Conservation (phyloP, 345 rosid species). For the Ceriops tagal region DNA sequence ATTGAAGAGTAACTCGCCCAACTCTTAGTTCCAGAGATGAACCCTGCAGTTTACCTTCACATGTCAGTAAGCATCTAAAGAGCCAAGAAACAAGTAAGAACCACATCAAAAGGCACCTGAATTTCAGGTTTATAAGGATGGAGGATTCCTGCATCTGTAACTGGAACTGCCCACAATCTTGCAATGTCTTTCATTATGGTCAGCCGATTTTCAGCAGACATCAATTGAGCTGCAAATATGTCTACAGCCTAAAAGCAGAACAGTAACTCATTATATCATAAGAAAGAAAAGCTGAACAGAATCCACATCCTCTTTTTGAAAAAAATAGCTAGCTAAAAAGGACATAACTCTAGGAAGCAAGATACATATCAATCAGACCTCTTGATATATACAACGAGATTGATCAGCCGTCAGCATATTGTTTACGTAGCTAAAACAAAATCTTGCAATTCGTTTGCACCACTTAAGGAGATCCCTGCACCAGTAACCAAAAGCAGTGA, state of each 20-base stretch:
- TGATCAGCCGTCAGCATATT: slow-evolving; percentile 45
- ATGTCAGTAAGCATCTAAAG: slow-evolving; percentile 23
- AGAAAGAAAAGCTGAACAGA: too few species aligned
- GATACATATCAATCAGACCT: slow-evolving; percentile 41
- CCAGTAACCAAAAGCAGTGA: slow-evolving; percentile 24
- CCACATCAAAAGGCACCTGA: slow-evolving; percentile 52
- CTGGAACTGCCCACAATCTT: slow-evolving; percentile 55
- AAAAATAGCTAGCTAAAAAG: too few species aligned
- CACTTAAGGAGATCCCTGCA: slow-evolving; percentile 92
- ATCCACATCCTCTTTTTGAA: too few species aligned
- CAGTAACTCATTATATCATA: slow-evolving; percentile 7
- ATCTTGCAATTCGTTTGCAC: slow-evolving; percentile 73
- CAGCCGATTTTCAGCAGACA: slow-evolving; percentile 48
- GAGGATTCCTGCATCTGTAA: slow-evolving; percentile 35
- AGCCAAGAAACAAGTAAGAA: background rate
- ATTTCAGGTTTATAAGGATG: slow-evolving; percentile 63
- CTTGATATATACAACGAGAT: slow-evolving; percentile 55
- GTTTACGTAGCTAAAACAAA: slow-evolving; percentile 18
- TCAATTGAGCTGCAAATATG: slow-evolving; percentile 61
- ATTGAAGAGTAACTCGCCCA: slow-evolving; percentile 70
- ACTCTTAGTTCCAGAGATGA: slow-evolving; percentile 44
- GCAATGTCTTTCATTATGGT: slow-evolving; percentile 54
- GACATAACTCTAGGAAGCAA: background rate
- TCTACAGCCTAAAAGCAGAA: slow-evolving; percentile 63
- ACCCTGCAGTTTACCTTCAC: slow-evolving; percentile 46